Percentiles rank a stretch among this genome's conserved stretches.
Conservation (phyloP, 345 rosid genomes). For the Gossypium herbaceum region DNA sequence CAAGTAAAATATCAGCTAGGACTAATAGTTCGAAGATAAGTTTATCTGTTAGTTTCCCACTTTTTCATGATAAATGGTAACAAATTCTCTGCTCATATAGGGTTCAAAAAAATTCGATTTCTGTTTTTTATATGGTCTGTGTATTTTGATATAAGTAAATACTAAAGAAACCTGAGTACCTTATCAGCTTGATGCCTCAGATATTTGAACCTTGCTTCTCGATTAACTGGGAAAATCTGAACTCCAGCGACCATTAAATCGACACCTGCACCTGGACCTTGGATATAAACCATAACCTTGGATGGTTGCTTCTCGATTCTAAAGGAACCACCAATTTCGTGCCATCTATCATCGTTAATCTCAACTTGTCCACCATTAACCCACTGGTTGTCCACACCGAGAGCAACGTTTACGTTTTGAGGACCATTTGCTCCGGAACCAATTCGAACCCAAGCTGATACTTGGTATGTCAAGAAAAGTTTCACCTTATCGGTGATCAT, state of each 20-base stretch:
- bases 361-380: constrained; percentile 93
- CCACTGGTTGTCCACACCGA: constrained; percentile 83
- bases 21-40: background rate
- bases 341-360: constrained; percentile 67
- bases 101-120: background rate
- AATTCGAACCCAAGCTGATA: constrained; percentile 85
- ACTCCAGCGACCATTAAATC: constrained; percentile 79
- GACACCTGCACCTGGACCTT: constrained; percentile 80
- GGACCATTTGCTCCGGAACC: constrained; percentile 50
- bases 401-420: constrained; percentile 81
- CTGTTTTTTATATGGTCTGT: background rate
- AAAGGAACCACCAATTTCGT: constrained; percentile 87
- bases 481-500: constrained; percentile 69
- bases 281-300: constrained; percentile 74
- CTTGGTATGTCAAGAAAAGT: constrained; percentile 81
- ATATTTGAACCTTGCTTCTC: constrained; percentile 51
- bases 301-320: constrained; percentile 83
- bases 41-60: background rate
- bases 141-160: background rate
- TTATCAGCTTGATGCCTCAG: constrained; percentile 59
- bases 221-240: constrained; percentile 76
- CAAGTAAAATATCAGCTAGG: background rate
- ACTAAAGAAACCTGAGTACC: constrained; percentile 37
- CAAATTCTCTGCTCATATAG: background rate
- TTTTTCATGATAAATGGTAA: background rate